Conservation (phyloP, 192 early-diverging fungal genomes). For the Coemansia sp. region DNA sequence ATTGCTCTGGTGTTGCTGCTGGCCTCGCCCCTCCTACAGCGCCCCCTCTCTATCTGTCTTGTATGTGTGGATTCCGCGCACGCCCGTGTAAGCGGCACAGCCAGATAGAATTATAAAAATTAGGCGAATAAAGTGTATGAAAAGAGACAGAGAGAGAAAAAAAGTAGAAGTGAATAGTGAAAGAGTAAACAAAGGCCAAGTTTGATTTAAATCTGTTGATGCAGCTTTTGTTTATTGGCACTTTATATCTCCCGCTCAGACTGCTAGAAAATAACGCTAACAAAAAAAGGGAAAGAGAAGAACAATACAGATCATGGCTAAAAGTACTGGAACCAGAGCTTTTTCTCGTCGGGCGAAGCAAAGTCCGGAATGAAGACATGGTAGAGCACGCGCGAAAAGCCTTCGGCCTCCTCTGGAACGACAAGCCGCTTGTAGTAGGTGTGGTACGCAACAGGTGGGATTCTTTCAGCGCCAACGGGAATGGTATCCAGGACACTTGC, state of each 20-base stretch:
- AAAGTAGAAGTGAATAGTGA: background rate
- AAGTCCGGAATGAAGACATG: constrained; percentile 39
- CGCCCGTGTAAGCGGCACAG: background rate
- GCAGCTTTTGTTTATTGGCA: background rate
- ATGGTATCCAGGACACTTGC: background rate
- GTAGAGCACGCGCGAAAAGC: constrained; percentile 20
- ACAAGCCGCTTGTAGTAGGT: constrained; percentile 43
- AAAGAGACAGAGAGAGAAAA: background rate
- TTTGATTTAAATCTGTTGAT: background rate
- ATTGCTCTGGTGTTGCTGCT: constrained; percentile 6
- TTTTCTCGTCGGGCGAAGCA: constrained; percentile 23
- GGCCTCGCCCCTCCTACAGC: background rate
- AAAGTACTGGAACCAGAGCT: constrained; percentile 42
- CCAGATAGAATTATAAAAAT: background rate
- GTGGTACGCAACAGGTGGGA: constrained; percentile 48
- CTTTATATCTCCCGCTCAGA: too few species aligned
- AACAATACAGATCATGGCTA: constrained; percentile 5
- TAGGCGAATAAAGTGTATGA: background rate
- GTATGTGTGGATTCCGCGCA: background rate
- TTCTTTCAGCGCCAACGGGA: constrained; percentile 15
- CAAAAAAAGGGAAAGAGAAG: background rate
- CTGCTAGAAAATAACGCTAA: background rate
- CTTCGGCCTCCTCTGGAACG: constrained; percentile 23
- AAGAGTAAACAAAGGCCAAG: background rate
- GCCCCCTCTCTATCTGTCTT: background rate